Conservation (phyloP, 371 early-diverging fungal species). For the Rhizomucor miehei region DNA sequence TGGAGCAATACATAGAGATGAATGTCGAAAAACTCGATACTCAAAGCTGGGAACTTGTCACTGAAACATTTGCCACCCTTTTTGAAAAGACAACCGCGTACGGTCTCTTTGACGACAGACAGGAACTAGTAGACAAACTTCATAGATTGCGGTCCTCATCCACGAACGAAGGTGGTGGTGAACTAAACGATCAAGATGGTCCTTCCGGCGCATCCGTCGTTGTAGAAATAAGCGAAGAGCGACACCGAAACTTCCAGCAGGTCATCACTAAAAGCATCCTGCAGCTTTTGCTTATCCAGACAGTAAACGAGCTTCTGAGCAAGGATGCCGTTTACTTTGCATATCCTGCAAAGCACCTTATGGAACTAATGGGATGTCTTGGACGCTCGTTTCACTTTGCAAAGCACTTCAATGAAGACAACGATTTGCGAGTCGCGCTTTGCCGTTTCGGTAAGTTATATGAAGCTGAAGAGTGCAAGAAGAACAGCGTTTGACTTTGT, state of each 20-base stretch:
- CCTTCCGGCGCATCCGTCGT: not conserved
- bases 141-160: slow-evolving; percentile 17
- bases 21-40: slow-evolving; percentile 71
- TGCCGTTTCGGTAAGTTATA: slow-evolving; percentile 57
- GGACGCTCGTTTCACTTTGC: slow-evolving; percentile 85
- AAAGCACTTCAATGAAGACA: slow-evolving; percentile 75
- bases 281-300: slow-evolving; percentile 76
- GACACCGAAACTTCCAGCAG: slow-evolving; percentile 70
- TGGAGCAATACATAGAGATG: slow-evolving; percentile 82
- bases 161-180: slow-evolving; percentile 4
- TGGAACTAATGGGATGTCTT: slow-evolving; percentile 74
- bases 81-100: slow-evolving; percentile 82
- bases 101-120: slow-evolving; percentile 67
- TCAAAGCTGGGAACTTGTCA: slow-evolving; percentile 70
- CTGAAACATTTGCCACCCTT: slow-evolving; percentile 62
- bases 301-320: slow-evolving; percentile 66
- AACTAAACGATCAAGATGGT: not conserved
- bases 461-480: not conserved
- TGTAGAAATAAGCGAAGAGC: slow-evolving; percentile 33
- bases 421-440: slow-evolving; percentile 76
- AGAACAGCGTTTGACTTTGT: too few relatives aligned
- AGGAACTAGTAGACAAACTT: slow-evolving; percentile 33
- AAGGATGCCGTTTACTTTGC: slow-evolving; percentile 61
- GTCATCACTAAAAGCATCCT: slow-evolving; percentile 77
- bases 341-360: slow-evolving; percentile 57